Evolutionary conservation across 2,329 filamentous ascomycete genomes (phyloP), one percentile per base, ranked within the genome.

Genomic region (Penicillium sp.): DNA sequence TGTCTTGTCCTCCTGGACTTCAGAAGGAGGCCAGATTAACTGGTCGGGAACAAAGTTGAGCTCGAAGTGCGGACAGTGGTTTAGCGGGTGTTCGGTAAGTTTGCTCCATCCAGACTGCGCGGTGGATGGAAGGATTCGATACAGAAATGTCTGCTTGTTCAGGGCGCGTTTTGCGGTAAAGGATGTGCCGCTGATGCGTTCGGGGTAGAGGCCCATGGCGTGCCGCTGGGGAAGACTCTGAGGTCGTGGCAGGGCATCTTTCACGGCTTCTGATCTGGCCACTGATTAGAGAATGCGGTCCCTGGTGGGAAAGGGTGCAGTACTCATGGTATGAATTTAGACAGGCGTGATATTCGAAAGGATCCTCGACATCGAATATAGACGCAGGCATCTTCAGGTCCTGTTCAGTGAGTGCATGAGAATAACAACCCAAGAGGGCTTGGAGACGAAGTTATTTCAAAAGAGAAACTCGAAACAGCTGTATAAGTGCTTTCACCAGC

Each of bases 181-280:
- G 17, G 49, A 58, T 13, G 56, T 58, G 3, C 56, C 56, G 29
- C 56, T 58, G 44, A 58, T 58, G 48, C 56, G 56, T 21, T 58
- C 56, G n/a, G 56, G 48, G 41, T 58, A 58, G 31, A 58, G 35
- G 49, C 56, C 56, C 19, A 52, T 23, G 13, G 38, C 23, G 38
- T 58, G 56, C 4, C 56, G 56, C 19, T 58, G 56, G n/a, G 56
- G 56, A n/a, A 58, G 56, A 35, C 56, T 58, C 30, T 58, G 56
- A 5, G 56, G 56, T n/a, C 31, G 26, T 3, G 56, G 49, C 7
- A 58, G 35, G n/a, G 56, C 41, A 17, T 51, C 49, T 31, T 58
- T 29, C 8, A 58, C 30, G 38, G 35, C 56, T 30, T 52, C 49
- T 30, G 56, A 58, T 30, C 48, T 58, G 48, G n/a, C 0, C 38